A percentile compares a stretch with the other conserved stretches of the same genome.
phyloP scores from a whole-genome alignment of 768 basidiomycete species.

The Boletus rubescentipes region DNA sequence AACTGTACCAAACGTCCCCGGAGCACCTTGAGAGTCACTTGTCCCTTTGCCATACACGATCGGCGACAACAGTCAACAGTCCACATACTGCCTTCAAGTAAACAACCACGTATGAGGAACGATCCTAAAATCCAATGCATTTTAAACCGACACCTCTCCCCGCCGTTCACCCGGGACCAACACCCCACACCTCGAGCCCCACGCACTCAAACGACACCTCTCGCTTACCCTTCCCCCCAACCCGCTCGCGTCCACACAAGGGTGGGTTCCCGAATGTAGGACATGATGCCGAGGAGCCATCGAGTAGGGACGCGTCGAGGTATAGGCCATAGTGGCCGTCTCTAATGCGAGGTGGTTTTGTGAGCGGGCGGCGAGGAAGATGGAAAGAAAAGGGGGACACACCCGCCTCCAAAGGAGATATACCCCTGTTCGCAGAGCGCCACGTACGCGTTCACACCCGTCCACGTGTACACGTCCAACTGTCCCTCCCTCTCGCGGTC shows the following conservation, averaged over 20 bases:
- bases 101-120: no score
- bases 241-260: constrained; percentile 46
- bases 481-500: constrained; percentile 19
- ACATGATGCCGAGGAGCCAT: constrained; percentile 82
- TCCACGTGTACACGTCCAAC: constrained; percentile 74
- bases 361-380: neutral
- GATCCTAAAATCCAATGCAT: no score
- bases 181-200: constrained; percentile 88
- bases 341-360: neutral
- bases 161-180: constrained; percentile 37
- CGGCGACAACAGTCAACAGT: no score
- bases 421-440: constrained; percentile 78
- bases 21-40: no score
- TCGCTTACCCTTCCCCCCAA: constrained; percentile 32
- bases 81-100: no score
- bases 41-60: no score
- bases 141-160: no score
- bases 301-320: constrained; percentile 75
- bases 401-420: constrained; percentile 94
- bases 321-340: constrained; percentile 90
- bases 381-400: neutral
- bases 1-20: no score
- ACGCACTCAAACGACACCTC: constrained; percentile 84
- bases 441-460: constrained; percentile 88
- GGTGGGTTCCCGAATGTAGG: constrained; percentile 88